Percentiles rank a stretch among this genome's conserved stretches.
These are phyloP conservation scores for Cryphonectria nitschkei DNA, from an alignment of 2,329 filamentous ascomycete species.

Conservation along the genomic window DNA sequence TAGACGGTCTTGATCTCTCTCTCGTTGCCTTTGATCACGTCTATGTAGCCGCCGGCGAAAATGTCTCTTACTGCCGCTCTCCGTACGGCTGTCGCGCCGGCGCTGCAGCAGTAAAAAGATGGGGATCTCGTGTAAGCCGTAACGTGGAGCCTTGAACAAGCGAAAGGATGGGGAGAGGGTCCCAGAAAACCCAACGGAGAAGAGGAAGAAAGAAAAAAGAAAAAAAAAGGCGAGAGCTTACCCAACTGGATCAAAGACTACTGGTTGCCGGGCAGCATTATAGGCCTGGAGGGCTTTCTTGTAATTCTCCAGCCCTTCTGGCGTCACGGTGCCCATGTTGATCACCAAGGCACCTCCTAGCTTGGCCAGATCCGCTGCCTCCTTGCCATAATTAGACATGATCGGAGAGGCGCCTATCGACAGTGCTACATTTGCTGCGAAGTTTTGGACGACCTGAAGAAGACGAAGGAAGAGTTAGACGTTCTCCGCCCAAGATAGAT, in stretches of 20 bases:
- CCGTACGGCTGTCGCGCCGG: constrained; percentile 78
- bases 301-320: constrained; percentile 73
- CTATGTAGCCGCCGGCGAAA: constrained; percentile 74
- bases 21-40: constrained; percentile 93
- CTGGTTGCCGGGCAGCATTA: constrained; percentile 74
- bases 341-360: constrained; percentile 81
- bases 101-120: constrained; percentile 45
- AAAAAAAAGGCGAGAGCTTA: constrained; percentile 39
- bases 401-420: constrained; percentile 87
- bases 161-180: background rate
- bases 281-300: constrained; percentile 77
- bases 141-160: constrained; percentile 3
- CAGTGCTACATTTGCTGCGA: constrained; percentile 88
- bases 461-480: background rate
- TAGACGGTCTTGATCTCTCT: constrained; percentile 79
- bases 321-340: constrained; percentile 92
- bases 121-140: background rate
- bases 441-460: constrained; percentile 78
- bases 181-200: too few relatives aligned
- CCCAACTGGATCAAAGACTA: constrained; percentile 90
- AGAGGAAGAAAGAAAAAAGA: background rate
- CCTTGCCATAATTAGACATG: constrained; percentile 86
- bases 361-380: constrained; percentile 78
- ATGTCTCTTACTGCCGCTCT: constrained; percentile 72
- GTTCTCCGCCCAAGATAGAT: background rate